Base-by-base conservation (phyloP, 1,139 yeast genomes). In the Meyerozyma sp. region DNA sequence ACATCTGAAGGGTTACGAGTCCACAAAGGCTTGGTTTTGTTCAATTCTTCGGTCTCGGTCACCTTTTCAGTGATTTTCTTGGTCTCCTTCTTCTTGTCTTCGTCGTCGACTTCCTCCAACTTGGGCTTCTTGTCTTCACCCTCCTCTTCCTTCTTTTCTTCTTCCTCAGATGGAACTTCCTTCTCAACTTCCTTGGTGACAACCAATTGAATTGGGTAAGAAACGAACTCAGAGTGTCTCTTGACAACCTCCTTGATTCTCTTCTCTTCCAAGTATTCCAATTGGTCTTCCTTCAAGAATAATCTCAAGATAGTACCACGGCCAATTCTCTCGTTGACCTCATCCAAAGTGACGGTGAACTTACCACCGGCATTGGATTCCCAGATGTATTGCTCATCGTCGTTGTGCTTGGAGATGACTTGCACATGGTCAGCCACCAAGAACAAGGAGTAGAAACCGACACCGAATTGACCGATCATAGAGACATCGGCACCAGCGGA, bases 391-490 rank as follows among this genome's bases (percentile, higher is more conserved):
- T 94, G 99, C 70, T 93, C 98, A 69, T 94, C 99, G 63, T 94
- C 98, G 67, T 94, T 94, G 81, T 91, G 86, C 81, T 94, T 94
- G 53, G 98, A 88, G 68, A 94, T 89, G 59, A 94, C 98, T 77
- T 93, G 97, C 54, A 94, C 98, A 63, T 84, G 90, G 77, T 94
- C 99, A 63, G 98, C 98, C 65, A 94, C 98, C 78, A 94, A 84
- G 88, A 94, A 94, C 59, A 93, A 81, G 46, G 99, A 93, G 86
- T 94, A 94, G 93, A 94, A 94, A 82, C 99, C 99, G 61, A 94
- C 98, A 89, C 99, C 99, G 79, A 94, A 94, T 77, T 94, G 98
- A 81, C 99, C 99, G 77, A 94, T 94, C 98, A 94, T 94, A 55
- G 98, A 90, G 55, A 94, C 97, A 72, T 94, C 99, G 54, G 98